phyloP scores from a whole-genome alignment of 441 rosid genomes.

The Croton laevigatus region DNA sequence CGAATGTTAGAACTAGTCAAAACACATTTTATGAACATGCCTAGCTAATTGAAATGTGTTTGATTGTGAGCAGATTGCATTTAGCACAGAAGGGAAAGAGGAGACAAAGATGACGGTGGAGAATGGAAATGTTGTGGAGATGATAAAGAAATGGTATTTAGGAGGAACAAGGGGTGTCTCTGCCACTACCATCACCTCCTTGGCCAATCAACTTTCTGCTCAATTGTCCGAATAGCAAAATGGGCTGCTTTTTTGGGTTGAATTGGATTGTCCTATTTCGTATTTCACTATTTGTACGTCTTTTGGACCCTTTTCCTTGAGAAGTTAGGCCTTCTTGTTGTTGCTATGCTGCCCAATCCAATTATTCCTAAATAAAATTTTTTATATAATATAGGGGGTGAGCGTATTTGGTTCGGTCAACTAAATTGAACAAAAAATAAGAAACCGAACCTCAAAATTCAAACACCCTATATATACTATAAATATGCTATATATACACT shows the following conservation, averaged over 20 bases:
- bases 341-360: too few species aligned
- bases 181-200: slow-evolving; percentile 52
- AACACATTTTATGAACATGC: too few species aligned
- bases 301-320: not conserved
- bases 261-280: too few species aligned
- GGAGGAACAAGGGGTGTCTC: slow-evolving; percentile 81
- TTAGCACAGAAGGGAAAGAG: slow-evolving; percentile 61
- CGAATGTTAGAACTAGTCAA: too few species aligned
- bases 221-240: slow-evolving; percentile 38
- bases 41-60: not conserved
- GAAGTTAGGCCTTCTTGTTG: not conserved
- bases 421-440: too few species aligned
- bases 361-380: not conserved
- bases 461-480: too few species aligned
- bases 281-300: not conserved
- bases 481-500: too few species aligned
- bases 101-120: slow-evolving; percentile 54
- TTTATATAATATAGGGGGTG: too few species aligned
- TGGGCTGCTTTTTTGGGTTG: slow-evolving; percentile 9
- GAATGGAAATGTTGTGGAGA: slow-evolving; percentile 68
- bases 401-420: too few species aligned
- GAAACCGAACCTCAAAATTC: too few species aligned
- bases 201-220: slow-evolving; percentile 52
- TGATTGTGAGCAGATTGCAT: slow-evolving; percentile 40
- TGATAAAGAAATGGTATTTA: slow-evolving; percentile 86